Percentiles rank a stretch among this genome's conserved stretches.
phyloP scores from a whole-genome alignment of 352 stramenopile genomes.

The Globisporangium heterothallicum region DNA sequence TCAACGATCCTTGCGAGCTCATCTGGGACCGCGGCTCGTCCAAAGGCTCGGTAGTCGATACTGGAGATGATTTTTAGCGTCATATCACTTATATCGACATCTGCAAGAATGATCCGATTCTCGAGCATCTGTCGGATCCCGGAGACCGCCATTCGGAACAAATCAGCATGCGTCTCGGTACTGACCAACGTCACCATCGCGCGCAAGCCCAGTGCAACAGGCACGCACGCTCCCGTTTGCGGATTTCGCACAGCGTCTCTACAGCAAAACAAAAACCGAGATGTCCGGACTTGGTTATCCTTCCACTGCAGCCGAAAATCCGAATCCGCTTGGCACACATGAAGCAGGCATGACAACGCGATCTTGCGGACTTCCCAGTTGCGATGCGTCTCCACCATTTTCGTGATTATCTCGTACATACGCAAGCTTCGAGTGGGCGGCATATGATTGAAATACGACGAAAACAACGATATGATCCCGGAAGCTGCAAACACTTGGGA shows the following conservation, averaged over 20 bases:
- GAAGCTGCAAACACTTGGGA: conserved; percentile 52
- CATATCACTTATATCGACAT: conserved; percentile 84
- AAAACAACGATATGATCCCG: conserved; percentile 71
- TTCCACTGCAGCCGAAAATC: conserved; percentile 69
- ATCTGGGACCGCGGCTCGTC: conserved; percentile 62
- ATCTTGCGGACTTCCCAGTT: conserved; percentile 49
- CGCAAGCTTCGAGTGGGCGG: conserved; percentile 56
- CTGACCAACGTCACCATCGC: conserved; percentile 72
- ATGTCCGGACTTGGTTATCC: conserved; percentile 56
- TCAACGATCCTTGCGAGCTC: conserved; percentile 34
- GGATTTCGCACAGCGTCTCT: conserved; percentile 29
- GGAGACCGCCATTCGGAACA: conserved; percentile 75
- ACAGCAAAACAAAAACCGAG: conserved; percentile 65
- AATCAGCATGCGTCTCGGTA: conserved; percentile 51
- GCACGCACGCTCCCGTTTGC: conserved; percentile 45
- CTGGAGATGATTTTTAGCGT: conserved; percentile 74
- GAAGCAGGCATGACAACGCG: conserved; percentile 62
- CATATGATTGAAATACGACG: conserved; percentile 73
- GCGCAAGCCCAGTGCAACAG: conserved; percentile 50
- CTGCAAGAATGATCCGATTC: conserved; percentile 70
- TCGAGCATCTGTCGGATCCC: conserved; percentile 71
- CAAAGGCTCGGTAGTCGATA: conserved; percentile 81
- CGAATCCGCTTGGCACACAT: conserved; percentile 60
- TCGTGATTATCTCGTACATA: conserved; percentile 80
- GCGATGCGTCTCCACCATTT: conserved; percentile 58